phyloP scores from a whole-genome alignment of 2,329 filamentous ascomycete genomes.

The Arthrobotrys entomopaga region DNA sequence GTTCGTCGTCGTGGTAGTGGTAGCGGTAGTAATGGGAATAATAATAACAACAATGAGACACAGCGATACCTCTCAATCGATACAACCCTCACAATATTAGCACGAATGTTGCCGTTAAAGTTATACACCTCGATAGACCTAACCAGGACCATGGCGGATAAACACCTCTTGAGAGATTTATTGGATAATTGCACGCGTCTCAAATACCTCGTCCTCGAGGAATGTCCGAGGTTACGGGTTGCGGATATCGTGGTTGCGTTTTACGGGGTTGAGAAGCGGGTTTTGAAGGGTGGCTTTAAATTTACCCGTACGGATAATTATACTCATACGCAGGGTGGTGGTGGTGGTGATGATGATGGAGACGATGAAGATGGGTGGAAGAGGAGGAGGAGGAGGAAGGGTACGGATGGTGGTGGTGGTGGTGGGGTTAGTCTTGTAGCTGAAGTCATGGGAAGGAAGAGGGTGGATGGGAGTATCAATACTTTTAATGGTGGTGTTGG shows the following conservation, averaged over 20 bases:
- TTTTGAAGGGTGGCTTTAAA: not conserved
- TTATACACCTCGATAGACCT: constrained; percentile 45
- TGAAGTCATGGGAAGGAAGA: constrained; percentile 35
- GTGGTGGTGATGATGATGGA: not conserved
- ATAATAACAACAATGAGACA: not conserved
- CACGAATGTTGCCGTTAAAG: constrained; percentile 16
- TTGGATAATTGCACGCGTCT: constrained; percentile 31
- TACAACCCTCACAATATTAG: constrained; percentile 30
- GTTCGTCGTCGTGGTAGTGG: not conserved
- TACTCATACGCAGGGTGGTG: not conserved
- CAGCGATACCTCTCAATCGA: constrained; percentile 33
- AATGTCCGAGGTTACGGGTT: constrained; percentile 36
- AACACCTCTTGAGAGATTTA: constrained; percentile 34
- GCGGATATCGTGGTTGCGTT: constrained; percentile 43
- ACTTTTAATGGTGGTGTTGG: not conserved
- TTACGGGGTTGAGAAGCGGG: constrained; percentile 39
- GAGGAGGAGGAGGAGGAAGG: constrained; percentile 1
- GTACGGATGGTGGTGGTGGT: not conserved
- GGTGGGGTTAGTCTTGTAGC: constrained; percentile 35
- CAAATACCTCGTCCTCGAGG: constrained; percentile 22
- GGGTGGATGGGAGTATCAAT: not conserved
- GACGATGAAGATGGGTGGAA: not conserved
- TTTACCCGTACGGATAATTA: too few relatives aligned
- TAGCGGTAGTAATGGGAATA: not conserved
- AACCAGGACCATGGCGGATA: constrained; percentile 42